Percentiles rank a stretch among this genome's conserved stretches.
Evolutionary conservation across 1,139 yeast species (phyloP).

Genomic region (Tardiomyces depauwii): DNA sequence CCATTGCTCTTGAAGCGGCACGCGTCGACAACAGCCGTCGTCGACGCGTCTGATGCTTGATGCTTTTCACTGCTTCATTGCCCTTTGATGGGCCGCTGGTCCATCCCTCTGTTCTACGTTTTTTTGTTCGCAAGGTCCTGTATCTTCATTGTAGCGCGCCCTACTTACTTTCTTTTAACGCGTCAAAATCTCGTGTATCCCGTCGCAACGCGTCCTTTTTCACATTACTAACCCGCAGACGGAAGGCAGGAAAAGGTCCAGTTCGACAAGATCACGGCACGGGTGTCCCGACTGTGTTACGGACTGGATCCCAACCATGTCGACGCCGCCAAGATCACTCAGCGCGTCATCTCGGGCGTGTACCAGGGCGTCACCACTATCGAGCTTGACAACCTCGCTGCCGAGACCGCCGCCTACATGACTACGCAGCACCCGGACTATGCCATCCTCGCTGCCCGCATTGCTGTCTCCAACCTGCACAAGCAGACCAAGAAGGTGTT

Average conservation of each 20-base stretch:
- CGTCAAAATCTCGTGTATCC: no score
- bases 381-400: constrained; percentile 85
- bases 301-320: constrained; percentile 77
- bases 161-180: no score
- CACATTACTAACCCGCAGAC: constrained; percentile 25
- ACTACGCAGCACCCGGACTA: constrained; percentile 96
- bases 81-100: no score
- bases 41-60: no score
- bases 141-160: no score
- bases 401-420: constrained; percentile 96
- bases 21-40: no score
- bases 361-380: constrained; percentile 95
- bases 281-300: constrained; percentile 59
- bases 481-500: constrained; percentile 87
- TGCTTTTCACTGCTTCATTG: no score
- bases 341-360: constrained; percentile 79
- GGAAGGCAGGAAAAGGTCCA: constrained; percentile 83
- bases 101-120: no score
- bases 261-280: constrained; percentile 63
- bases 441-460: constrained; percentile 88
- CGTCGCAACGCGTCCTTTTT: no score
- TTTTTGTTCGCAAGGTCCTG: no score
- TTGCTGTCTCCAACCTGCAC: constrained; percentile 85
- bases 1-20: no score
- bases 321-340: constrained; percentile 83